phyloP scores from a whole-genome alignment of 495 filamentous ascomycete genomes.

The Penicillium arizonense region DNA sequence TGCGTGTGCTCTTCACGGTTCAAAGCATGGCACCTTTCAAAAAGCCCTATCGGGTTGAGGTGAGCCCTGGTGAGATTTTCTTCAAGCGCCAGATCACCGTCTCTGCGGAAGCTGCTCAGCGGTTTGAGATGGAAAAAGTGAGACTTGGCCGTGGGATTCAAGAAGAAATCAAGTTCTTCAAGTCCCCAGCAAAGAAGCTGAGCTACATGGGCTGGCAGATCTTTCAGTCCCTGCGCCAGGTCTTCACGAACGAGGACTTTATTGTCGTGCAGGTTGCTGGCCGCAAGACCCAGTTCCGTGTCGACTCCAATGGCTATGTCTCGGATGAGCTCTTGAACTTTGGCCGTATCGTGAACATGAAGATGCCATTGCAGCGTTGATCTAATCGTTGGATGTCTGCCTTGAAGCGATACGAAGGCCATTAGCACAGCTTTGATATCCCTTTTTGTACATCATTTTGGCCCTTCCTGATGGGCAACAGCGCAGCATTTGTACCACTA shows the following conservation, averaged over 20 bases:
- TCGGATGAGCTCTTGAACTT: slow-evolving; percentile 38
- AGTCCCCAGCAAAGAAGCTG: slow-evolving; percentile 34
- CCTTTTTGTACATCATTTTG: slow-evolving; percentile 5
- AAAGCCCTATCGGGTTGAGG: slow-evolving; percentile 38
- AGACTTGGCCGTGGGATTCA: slow-evolving; percentile 14
- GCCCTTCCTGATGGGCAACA: not conserved
- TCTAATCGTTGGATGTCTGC: not conserved
- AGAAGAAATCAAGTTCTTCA: slow-evolving; percentile 31
- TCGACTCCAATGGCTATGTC: slow-evolving; percentile 41
- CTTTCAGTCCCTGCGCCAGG: slow-evolving; percentile 39
- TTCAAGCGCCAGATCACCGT: slow-evolving; percentile 29
- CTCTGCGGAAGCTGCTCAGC: slow-evolving; percentile 21
- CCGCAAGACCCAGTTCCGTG: slow-evolving; percentile 34
- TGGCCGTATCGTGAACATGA: slow-evolving; percentile 27
- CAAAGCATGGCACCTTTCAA: slow-evolving; percentile 42
- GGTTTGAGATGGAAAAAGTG: slow-evolving; percentile 19
- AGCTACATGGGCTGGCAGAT: slow-evolving; percentile 33
- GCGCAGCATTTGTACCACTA: slow-evolving; percentile 1
- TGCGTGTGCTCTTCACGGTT: slow-evolving; percentile 35
- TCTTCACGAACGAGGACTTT: slow-evolving; percentile 48
- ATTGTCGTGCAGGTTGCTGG: slow-evolving; percentile 44
- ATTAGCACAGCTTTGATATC: too few species aligned
- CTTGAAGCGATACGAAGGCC: not conserved
- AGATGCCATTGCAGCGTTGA: slow-evolving; percentile 1
- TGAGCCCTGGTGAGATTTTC: slow-evolving; percentile 8